Conservation (phyloP, 768 basidiomycete species). For the Boletus pseudopeckii region DNA sequence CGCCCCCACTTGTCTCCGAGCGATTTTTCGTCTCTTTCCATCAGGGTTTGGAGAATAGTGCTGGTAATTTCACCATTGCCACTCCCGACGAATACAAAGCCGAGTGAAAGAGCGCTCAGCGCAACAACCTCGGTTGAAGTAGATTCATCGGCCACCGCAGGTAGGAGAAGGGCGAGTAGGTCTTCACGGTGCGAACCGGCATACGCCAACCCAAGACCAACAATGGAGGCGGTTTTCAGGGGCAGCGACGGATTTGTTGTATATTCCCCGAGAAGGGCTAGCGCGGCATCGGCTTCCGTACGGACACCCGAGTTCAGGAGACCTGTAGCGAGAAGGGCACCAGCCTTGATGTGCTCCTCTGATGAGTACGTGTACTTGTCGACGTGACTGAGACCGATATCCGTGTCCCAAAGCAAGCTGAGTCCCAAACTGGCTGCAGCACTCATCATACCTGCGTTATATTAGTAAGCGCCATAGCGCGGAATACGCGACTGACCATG, state of each 20-base stretch:
- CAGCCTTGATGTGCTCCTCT: conserved; percentile 98
- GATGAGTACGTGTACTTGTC: conserved; percentile 97
- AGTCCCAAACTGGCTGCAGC: conserved; percentile 94
- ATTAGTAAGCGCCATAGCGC: conserved; percentile 1
- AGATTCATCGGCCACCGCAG: conserved; percentile 75
- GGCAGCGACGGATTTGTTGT: conserved; percentile 82
- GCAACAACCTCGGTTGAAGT: conserved; percentile 87
- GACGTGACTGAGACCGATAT: conserved; percentile 87
- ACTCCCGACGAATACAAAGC: conserved; percentile 94
- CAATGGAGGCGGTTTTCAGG: conserved; percentile 83
- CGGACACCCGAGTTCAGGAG: conserved; percentile 86
- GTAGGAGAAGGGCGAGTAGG: conserved; percentile 71
- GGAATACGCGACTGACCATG: conserved; percentile 57
- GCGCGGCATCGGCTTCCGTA: conserved; percentile 89
- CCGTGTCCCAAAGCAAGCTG: conserved; percentile 93
- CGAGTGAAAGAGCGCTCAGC: conserved; percentile 82
- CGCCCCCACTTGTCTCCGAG: conserved; percentile 92
- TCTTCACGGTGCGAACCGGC: conserved; percentile 92
- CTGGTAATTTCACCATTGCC: conserved; percentile 90
- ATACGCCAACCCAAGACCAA: conserved; percentile 92
- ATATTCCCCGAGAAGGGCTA: conserved; percentile 88
- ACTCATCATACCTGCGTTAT: conserved; percentile 79
- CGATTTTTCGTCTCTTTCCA: conserved; percentile 75
- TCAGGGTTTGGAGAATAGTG: conserved; percentile 85
- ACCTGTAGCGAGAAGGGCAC: conserved; percentile 92